Base-by-base conservation (phyloP, 352 stramenopile species). In the Blastocystis sp. region DNA sequence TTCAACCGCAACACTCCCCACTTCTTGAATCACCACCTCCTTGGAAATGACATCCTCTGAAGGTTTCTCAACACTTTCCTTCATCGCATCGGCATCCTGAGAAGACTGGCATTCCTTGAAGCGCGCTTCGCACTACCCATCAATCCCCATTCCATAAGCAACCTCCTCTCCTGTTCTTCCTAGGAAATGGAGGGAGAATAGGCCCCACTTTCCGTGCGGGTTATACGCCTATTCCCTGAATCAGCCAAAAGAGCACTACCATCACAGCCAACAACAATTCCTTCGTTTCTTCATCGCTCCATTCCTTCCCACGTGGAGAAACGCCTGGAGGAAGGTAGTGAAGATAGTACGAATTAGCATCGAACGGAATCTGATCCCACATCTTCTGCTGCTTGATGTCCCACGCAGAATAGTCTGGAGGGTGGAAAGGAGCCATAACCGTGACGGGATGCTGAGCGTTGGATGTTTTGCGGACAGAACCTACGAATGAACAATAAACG, bases 331-430 rank as follows among this genome's bases (percentile, higher is more conserved):
- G 71, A 38, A 81, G 71, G 66, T 81, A 81, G 4, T 81, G 21
- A 43, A 81, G 43, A 21, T 81, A 81, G 52, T 67, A 81, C n/a
- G 62, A 48, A 40, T 81, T 81, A 14, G 71, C 71, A 40, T 81
- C 62, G 34, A 81, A 81, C 21, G 71, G 71, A 66, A 81, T 66
- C 52, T 64, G 7, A 43, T 81, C 52, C 71, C 71, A 81, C n/a
- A 65, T 14, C 19, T 21, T 5, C 23, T 41, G 71, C 62, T 53
- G 71, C 14, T 40, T 41, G 11, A 34, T 4, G 2, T 59, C 34
- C 71, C 71, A 81, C 11, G 9, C 38, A 19, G 43, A 40, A 65
- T 81, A 81, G 9, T 62, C 71, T 10, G 40, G 28, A 64, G 71
- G 71, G 14, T 52, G 17, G 11, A 64, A 64, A 10, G 41, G 71